Conservation (phyloP, 2,329 filamentous ascomycete species). For the Pestalotiopsis sp. region DNA sequence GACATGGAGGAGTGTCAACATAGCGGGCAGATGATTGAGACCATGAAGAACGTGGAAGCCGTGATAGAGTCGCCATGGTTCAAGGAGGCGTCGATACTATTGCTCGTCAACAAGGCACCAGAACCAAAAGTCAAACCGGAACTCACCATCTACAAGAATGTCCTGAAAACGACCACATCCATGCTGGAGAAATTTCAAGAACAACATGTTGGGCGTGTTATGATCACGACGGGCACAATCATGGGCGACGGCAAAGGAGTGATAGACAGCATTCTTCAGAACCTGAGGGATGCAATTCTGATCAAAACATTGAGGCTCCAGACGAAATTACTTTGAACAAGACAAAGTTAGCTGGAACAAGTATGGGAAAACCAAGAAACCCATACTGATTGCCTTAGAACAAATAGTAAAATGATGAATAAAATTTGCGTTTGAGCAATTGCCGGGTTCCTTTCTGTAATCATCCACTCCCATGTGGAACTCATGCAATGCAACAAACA, state of each 20-base stretch:
- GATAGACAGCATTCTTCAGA: not conserved
- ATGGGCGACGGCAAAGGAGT: not conserved
- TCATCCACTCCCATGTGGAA: not conserved
- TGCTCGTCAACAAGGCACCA: conserved; percentile 1
- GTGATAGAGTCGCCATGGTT: conserved; percentile 13
- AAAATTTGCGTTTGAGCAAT: not conserved
- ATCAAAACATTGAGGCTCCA: not conserved
- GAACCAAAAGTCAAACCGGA: not conserved
- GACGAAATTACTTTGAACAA: not conserved
- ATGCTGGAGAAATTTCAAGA: conserved; percentile 1
- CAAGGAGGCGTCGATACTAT: conserved; percentile 6
- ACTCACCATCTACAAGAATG: not conserved
- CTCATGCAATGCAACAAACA: not conserved
- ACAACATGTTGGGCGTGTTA: not conserved
- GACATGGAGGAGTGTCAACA: conserved; percentile 12
- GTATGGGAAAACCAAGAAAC: not conserved
- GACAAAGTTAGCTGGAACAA: not conserved
- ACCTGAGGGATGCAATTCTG: not conserved
- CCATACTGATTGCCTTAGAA: not conserved
- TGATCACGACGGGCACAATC: not conserved
- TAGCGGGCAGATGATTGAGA: conserved; percentile 7
- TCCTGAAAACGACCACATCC: not conserved
- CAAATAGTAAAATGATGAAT: not conserved
- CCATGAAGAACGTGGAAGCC: not conserved
- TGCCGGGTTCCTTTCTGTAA: not conserved